Evolutionary conservation across 2,329 filamentous ascomycete genomes (phyloP).

Genomic region (Eurotiales sp.): DNA sequence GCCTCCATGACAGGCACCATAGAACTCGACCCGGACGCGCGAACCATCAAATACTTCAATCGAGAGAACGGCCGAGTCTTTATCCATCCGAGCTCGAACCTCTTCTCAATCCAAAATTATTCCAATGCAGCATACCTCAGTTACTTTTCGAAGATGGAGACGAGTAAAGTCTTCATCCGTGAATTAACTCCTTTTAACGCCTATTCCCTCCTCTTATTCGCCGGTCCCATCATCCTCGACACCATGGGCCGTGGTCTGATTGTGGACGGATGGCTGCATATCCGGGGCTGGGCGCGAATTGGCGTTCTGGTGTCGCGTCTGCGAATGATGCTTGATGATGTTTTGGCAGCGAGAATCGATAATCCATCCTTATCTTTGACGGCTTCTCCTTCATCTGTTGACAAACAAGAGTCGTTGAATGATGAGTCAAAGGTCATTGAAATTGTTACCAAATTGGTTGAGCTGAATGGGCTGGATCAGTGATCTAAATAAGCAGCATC

Average conservation of each 20-base stretch:
- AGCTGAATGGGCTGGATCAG: conserved; percentile 79
- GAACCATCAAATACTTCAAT: conserved; percentile 88
- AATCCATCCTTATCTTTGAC: conserved; percentile 54
- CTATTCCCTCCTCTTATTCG: conserved; percentile 84
- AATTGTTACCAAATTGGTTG: conserved; percentile 74
- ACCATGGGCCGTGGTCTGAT: conserved; percentile 81
- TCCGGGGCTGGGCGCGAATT: conserved; percentile 91
- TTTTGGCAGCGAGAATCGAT: conserved; percentile 77
- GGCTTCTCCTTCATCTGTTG: neutral
- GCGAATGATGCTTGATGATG: conserved; percentile 78
- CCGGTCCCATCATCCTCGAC: conserved; percentile 78
- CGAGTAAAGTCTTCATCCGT: conserved; percentile 84
- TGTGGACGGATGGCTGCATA: conserved; percentile 83
- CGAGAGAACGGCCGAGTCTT: conserved; percentile 84
- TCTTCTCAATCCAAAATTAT: conserved; percentile 80
- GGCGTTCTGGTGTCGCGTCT: conserved; percentile 83
- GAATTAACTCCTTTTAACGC: conserved; percentile 94
- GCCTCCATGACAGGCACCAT: conserved; percentile 83
- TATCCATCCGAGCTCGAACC: conserved; percentile 80
- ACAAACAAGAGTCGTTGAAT: too few relatives aligned
- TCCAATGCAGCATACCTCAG: conserved; percentile 73
- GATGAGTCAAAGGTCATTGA: conserved; percentile 58
- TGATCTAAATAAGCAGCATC: conserved; percentile 19
- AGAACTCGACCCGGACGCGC: conserved; percentile 86
- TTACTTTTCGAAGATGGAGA: conserved; percentile 90